A percentile compares a stretch with the other conserved stretches of the same genome.
These are phyloP conservation scores for Marchantia polymorpha DNA, from an alignment of 225 moss, liverwort and hornwort genomes.

Conservation along the genomic window DNA sequence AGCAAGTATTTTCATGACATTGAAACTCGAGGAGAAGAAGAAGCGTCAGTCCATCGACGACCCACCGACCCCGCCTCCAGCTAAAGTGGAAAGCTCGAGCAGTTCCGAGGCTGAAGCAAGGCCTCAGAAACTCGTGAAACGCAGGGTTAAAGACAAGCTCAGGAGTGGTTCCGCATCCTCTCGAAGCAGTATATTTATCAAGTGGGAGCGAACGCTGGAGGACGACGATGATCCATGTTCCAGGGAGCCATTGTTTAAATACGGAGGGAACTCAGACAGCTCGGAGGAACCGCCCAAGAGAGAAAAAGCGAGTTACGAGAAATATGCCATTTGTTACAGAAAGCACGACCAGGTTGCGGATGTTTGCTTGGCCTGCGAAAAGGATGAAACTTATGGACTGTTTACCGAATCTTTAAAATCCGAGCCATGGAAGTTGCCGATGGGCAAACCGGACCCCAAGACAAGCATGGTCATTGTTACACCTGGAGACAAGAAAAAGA, in stretches of 20 bases:
- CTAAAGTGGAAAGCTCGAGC: not conserved
- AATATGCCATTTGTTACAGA: slow-evolving; percentile 19
- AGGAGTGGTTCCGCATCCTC: slow-evolving; percentile 1
- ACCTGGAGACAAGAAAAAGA: slow-evolving; percentile 6
- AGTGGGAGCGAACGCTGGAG: slow-evolving; percentile 10
- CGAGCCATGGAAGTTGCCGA: slow-evolving; percentile 23
- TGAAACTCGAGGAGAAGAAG: not conserved
- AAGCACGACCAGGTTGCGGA: not conserved
- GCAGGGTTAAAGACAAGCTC: slow-evolving; percentile 21
- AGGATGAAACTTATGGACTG: slow-evolving; percentile 16
- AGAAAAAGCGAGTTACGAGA: slow-evolving; percentile 15
- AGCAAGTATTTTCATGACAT: slow-evolving; percentile 17
- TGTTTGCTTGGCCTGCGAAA: slow-evolving; percentile 23
- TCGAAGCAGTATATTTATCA: slow-evolving; percentile 17
- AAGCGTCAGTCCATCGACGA: not conserved
- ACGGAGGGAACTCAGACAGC: not conserved
- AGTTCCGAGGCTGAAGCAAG: not conserved
- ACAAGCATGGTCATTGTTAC: not conserved
- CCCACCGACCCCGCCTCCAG: not conserved
- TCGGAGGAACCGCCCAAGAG: not conserved
- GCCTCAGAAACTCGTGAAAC: slow-evolving; percentile 23
- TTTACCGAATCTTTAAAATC: slow-evolving; percentile 9
- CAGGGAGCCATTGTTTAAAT: slow-evolving; percentile 16
- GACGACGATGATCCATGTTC: slow-evolving; percentile 22
- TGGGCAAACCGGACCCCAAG: slow-evolving; percentile 15